These are phyloP conservation scores for Maudiozyma saulgeensis DNA, from an alignment of 805 yeast species.

Conservation along the genomic window DNA sequence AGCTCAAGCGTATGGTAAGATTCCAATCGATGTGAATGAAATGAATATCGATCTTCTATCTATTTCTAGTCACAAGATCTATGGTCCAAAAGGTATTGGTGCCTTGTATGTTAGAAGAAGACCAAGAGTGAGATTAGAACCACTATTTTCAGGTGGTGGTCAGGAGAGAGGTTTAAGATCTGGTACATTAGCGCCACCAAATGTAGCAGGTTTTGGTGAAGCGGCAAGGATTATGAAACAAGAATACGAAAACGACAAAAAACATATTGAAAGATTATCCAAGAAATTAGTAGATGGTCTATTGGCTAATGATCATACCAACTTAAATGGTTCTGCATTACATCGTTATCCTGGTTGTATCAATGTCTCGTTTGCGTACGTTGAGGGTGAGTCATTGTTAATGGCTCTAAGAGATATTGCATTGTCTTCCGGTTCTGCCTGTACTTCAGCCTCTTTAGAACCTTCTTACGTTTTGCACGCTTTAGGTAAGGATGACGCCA, in stretches of 20 bases:
- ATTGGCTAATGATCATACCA: conserved; percentile 77
- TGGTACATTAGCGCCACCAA: conserved; percentile 95
- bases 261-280: conserved; percentile 63
- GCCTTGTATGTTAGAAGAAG: conserved; percentile 93
- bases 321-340: conserved; percentile 72
- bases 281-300: conserved; percentile 63
- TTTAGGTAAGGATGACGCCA: conserved; percentile 93
- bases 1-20: conserved; percentile 95
- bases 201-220: conserved; percentile 93
- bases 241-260: conserved; percentile 66
- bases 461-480: conserved; percentile 97
- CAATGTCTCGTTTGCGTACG: conserved; percentile 91
- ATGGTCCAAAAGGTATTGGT: conserved; percentile 97
- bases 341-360: conserved; percentile 89
- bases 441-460: conserved; percentile 96
- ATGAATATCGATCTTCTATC: conserved; percentile 89
- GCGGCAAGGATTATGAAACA: conserved; percentile 76
- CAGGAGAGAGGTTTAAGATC: conserved; percentile 97
- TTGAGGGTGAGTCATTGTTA: conserved; percentile 93
- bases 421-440: conserved; percentile 91
- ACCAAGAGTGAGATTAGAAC: conserved; percentile 95
- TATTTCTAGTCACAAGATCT: conserved; percentile 89
- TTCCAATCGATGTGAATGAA: conserved; percentile 85
- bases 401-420: conserved; percentile 98
- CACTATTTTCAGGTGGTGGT: conserved; percentile 94